A percentile compares a stretch with the other conserved stretches of the same genome.
phyloP scores from a whole-genome alignment of 176 grass and related monocot species.

The Eremochloa ophiuroides region DNA sequence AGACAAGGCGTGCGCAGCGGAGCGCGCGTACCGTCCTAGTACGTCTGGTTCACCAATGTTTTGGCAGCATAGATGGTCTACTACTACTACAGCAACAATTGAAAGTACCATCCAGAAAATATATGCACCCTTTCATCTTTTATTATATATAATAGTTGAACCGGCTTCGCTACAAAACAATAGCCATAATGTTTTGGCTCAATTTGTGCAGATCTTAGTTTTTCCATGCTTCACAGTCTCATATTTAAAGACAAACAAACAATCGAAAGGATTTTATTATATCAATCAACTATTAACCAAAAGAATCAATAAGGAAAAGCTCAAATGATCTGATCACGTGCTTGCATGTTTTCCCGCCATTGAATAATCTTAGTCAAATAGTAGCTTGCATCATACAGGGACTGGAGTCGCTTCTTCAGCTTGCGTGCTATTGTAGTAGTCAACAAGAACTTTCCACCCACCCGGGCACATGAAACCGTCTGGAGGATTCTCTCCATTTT shows the following conservation, averaged over 20 bases:
- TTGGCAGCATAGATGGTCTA: not conserved
- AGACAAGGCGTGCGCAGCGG: no score
- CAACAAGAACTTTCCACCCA: constrained; percentile 90
- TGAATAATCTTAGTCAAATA: not conserved
- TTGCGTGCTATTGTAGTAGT: constrained; percentile 87
- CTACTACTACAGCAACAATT: not conserved
- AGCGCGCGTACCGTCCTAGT: no score
- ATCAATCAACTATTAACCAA: constrained; percentile 31
- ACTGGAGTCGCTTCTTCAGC: constrained; percentile 41
- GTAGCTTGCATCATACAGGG: constrained; percentile 36
- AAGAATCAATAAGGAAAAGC: not conserved
- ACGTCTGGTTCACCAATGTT: no score
- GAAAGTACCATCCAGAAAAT: not conserved
- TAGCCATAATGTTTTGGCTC: not conserved
- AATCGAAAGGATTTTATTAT: not conserved
- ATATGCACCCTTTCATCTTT: not conserved
- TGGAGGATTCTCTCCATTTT: constrained; percentile 83
- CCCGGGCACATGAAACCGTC: constrained; percentile 95
- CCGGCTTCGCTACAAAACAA: not conserved
- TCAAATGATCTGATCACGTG: not conserved
- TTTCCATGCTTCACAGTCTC: not conserved
- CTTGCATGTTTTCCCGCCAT: not conserved
- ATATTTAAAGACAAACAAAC: constrained; percentile 1
- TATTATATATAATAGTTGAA: constrained; percentile 10
- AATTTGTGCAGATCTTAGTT: not conserved